Base-by-base conservation (phyloP, 2,329 filamentous ascomycete species). In the Paraphoma chrysanthemicola region DNA sequence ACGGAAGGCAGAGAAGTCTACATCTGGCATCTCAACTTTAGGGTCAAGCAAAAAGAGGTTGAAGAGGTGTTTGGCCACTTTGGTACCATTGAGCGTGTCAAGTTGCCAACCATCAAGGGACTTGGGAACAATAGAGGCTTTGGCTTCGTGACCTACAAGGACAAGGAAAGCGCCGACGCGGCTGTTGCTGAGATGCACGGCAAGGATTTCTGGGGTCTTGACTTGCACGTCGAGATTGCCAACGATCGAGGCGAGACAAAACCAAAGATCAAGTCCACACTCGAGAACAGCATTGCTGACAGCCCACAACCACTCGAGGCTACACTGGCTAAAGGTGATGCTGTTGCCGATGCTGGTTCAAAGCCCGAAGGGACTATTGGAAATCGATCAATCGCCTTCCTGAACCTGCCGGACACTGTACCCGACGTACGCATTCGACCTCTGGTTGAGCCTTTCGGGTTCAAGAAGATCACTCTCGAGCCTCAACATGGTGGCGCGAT, bases 1-100 rank as follows among this genome's bases (percentile, higher is more conserved):
- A 88, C 90, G n/a, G 94, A 98, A 74, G 92, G 91, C 3, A 88
- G 95, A 33, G 94, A 98, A 77, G 78, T 98, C 9, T 91, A 93
- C 68, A 82, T 97, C 50, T 88, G 92, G 50, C 97, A 98, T 77
- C 83, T 98, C 55, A 86, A 89, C 52, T 97, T 94, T 78, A 87
- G 91, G 71, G 87, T 88, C 4, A 93, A 81, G 3, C 90, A 95
- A 67, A 78, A 84, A 1, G 90, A 96, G 38, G 68, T 98, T 36
- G 82, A 85, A 56, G 84, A 87, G 8, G 76, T 90, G 0, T 96
- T 97, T 66, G 80, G 83, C 30, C 88, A 90, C 62, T 93, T 91
- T 60, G 95, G 95, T 11, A 86, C 80, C 2, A 86, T 98, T 10
- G 86, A 90, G 57, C 84, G 85, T 43, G 85, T 93, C 42, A 88